phyloP scores from a whole-genome alignment of 352 stramenopile species.

The Phytopythium vexans region DNA sequence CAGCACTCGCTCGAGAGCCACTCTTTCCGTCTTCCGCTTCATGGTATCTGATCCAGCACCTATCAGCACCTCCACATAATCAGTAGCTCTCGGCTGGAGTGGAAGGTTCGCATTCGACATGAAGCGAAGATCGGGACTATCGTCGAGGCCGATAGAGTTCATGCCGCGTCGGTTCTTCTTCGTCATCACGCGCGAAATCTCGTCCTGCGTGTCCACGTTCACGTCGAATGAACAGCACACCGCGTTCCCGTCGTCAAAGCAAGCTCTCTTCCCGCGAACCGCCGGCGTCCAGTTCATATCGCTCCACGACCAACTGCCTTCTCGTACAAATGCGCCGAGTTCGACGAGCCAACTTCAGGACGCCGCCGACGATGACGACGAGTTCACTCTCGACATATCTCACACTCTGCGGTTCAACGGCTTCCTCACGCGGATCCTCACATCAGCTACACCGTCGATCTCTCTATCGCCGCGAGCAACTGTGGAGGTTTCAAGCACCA shows the following conservation, averaged over 20 bases:
- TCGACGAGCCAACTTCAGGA: neutral
- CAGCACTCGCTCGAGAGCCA: no score
- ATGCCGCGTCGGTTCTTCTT: conserved; percentile 51
- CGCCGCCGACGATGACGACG: neutral
- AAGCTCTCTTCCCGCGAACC: conserved; percentile 21
- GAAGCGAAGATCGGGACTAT: conserved; percentile 38
- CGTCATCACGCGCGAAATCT: conserved; percentile 36
- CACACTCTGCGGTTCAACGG: conserved; percentile 52
- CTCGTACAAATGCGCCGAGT: no score
- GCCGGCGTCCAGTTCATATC: conserved; percentile 44
- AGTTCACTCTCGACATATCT: conserved; percentile 24
- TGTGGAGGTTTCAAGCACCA: neutral
- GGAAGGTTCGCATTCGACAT: conserved; percentile 18
- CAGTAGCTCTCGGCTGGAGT: no score
- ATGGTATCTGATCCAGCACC: no score
- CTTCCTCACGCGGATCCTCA: conserved; percentile 37
- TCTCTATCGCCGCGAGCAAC: neutral
- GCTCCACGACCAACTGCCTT: conserved; percentile 30
- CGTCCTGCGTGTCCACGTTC: conserved; percentile 6
- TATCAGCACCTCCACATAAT: neutral
- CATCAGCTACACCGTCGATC: neutral
- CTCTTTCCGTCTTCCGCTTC: no score
- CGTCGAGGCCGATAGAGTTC: conserved; percentile 54
- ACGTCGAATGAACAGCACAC: no score
- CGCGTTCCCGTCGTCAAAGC: conserved; percentile 2